Conservation (phyloP, 2,329 filamentous ascomycete species). For the Xylariaceae sp. region DNA sequence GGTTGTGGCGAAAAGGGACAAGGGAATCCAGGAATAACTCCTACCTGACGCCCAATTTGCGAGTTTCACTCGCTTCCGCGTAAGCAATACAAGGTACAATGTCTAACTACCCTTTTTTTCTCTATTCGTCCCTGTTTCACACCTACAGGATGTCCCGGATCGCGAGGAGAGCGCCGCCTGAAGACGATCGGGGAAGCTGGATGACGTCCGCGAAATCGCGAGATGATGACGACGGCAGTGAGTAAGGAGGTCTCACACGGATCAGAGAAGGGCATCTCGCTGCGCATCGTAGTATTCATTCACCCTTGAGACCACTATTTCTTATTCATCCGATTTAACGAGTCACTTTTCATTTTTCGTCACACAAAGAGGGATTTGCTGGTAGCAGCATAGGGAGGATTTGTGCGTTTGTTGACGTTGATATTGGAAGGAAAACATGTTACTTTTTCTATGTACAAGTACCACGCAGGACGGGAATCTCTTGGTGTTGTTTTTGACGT, state of each 20-base stretch:
- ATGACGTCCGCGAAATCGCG: not conserved
- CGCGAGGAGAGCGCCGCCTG: not conserved
- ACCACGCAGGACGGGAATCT: no score
- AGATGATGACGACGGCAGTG: not conserved
- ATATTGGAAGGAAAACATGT: no score
- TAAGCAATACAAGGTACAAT: no score
- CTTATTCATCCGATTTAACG: not conserved
- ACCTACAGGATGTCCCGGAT: no score
- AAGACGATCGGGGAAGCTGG: not conserved
- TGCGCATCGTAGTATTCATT: not conserved
- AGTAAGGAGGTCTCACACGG: not conserved
- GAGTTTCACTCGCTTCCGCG: not conserved
- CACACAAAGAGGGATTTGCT: not conserved
- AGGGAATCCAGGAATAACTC: no score
- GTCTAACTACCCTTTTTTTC: no score
- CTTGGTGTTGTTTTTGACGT: not conserved
- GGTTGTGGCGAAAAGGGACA: conserved; percentile 12
- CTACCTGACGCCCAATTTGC: conserved; percentile 6
- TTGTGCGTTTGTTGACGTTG: no score
- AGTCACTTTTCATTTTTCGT: not conserved
- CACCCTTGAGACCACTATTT: not conserved
- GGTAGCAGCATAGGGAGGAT: no score
- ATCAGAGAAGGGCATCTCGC: not conserved
- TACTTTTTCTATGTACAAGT: no score
- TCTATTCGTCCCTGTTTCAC: no score